Evolutionary conservation across 2,329 filamentous ascomycete genomes (phyloP).

Genomic region (Fusarium graminum): DNA sequence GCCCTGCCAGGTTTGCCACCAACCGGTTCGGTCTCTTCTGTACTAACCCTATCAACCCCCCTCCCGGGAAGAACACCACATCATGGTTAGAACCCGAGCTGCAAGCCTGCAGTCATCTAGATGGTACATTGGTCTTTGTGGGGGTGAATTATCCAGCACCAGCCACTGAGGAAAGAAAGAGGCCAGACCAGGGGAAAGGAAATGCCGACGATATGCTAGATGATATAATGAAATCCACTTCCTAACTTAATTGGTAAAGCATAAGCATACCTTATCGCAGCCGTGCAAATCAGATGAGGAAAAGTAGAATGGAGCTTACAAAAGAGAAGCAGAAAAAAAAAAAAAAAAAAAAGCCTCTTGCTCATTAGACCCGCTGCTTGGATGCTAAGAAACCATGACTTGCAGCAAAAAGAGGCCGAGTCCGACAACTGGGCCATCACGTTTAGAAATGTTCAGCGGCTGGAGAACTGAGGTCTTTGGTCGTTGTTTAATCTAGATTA

Average conservation of each 20-base stretch:
- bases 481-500: background rate
- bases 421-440: conserved; percentile 11
- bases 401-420: conserved; percentile 34
- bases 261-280: conserved; percentile 34
- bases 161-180: conserved; percentile 4
- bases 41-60: background rate
- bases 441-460: conserved; percentile 4
- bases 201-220: conserved; percentile 18
- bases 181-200: background rate
- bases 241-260: conserved; percentile 15
- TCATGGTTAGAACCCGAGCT: background rate
- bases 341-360: conserved; percentile 25
- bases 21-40: background rate
- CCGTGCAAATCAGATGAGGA: conserved; percentile 20
- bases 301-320: conserved; percentile 8
- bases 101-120: conserved; percentile 10
- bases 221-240: conserved; percentile 24
- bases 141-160: conserved; percentile 3
- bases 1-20: conserved; percentile 24
- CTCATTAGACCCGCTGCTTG: conserved; percentile 12
- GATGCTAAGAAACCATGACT: conserved; percentile 18
- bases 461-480: conserved; percentile 2
- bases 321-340: background rate
- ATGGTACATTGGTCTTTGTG: conserved; percentile 14
- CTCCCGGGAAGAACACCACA: conserved; percentile 7